Evolutionary conservation across 2,329 filamentous ascomycete genomes (phyloP).

Genomic region (Epichloe uncinata): DNA sequence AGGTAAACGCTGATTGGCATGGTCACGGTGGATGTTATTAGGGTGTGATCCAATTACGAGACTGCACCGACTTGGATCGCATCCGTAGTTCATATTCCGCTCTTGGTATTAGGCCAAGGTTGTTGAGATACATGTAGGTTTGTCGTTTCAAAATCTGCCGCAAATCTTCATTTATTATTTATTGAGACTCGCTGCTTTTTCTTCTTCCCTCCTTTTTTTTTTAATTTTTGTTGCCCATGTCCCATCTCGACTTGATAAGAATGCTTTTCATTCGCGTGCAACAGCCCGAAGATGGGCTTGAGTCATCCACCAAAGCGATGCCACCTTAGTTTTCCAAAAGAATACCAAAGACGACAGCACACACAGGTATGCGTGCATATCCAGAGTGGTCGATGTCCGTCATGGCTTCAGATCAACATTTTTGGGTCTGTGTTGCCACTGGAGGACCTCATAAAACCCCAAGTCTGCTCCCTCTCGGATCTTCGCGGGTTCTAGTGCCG

Average conservation of each 20-base stretch:
- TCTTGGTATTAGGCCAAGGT: not conserved
- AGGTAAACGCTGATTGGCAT: too few relatives aligned
- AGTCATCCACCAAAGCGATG: not conserved
- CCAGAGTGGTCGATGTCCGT: not conserved
- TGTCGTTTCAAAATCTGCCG: not conserved
- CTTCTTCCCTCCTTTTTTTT: not conserved
- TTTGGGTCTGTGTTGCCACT: not conserved
- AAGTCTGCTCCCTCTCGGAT: not conserved
- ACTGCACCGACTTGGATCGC: too few relatives aligned
- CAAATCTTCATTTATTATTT: not conserved
- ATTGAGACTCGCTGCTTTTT: not conserved
- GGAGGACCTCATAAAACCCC: not conserved
- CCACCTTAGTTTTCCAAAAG: not conserved
- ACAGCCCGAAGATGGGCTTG: not conserved
- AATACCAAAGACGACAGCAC: not conserved
- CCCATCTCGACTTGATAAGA: not conserved
- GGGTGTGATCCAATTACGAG: too few relatives aligned
- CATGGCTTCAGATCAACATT: not conserved
- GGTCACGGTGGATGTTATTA: too few relatives aligned
- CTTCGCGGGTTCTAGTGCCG: not conserved
- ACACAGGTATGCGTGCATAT: not conserved
- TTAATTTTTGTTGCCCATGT: too few relatives aligned
- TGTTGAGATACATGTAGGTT: not conserved
- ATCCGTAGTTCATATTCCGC: too few relatives aligned
- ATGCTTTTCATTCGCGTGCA: not conserved